Evolutionary conservation across 129 eudicot genomes (phyloP).

Genomic region (Pulicaria dysenterica): DNA sequence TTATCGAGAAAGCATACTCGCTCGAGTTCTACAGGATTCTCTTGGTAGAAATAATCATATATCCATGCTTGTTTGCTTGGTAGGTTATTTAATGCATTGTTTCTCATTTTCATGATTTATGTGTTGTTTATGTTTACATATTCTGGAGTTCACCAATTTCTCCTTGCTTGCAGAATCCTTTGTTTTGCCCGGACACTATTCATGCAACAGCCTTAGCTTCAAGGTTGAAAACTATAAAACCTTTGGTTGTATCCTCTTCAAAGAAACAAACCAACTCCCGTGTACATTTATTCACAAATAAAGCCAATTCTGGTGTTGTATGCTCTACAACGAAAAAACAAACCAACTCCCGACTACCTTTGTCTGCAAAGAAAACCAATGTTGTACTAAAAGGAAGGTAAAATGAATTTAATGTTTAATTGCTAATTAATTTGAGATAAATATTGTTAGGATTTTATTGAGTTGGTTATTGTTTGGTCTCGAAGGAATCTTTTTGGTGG

Average conservation of each 20-base stretch:
- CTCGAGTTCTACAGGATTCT: constrained; percentile 77
- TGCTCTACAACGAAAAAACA: constrained; percentile 42
- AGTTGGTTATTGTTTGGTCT: constrained; percentile 25
- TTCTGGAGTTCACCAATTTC: neutral
- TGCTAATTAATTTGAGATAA: neutral
- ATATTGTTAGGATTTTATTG: neutral
- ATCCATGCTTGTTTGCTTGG: constrained; percentile 78
- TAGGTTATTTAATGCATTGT: constrained; percentile 19
- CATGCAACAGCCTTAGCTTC: constrained; percentile 47
- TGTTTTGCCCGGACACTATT: constrained; percentile 65
- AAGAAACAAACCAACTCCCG: constrained; percentile 41
- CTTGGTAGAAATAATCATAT: constrained; percentile 61
- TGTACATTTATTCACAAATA: constrained; percentile 20
- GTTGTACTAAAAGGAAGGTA: constrained; percentile 59
- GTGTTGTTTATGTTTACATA: neutral
- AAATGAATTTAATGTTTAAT: neutral
- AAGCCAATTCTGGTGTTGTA: constrained; percentile 27
- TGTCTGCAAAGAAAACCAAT: constrained; percentile 41
- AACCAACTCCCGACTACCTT: constrained; percentile 34
- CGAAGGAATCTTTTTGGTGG: constrained; percentile 62
- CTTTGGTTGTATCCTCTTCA: constrained; percentile 33
- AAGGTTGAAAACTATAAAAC: constrained; percentile 44
- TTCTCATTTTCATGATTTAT: constrained; percentile 2
- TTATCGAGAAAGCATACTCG: constrained; percentile 80
- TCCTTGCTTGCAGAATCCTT: constrained; percentile 54